These are phyloP conservation scores for Dacryopinax spathularia DNA, from an alignment of 768 basidiomycete genomes.

Conservation along the genomic window DNA sequence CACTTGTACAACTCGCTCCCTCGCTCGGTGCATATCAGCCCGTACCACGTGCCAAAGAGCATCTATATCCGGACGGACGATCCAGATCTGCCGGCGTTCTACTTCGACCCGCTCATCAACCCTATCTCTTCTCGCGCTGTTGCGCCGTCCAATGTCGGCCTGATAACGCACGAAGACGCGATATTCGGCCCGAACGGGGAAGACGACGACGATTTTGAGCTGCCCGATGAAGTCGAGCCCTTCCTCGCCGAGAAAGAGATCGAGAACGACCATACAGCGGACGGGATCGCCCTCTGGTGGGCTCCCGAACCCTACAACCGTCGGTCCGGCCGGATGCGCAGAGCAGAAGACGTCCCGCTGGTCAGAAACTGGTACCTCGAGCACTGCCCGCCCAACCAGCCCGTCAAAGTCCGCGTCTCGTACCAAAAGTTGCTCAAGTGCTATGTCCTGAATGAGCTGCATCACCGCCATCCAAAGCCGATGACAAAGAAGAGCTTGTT, in stretches of 20 bases:
- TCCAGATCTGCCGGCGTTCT: constrained; percentile 97
- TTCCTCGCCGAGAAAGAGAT: constrained; percentile 68
- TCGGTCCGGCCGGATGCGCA: constrained; percentile 79
- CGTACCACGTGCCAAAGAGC: constrained; percentile 89
- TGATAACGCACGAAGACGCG: constrained; percentile 79
- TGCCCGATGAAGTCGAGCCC: constrained; percentile 62
- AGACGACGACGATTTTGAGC: constrained; percentile 76
- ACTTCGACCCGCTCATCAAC: constrained; percentile 97
- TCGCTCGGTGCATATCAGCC: constrained; percentile 79
- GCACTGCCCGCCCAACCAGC: constrained; percentile 89
- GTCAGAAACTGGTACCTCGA: constrained; percentile 99
- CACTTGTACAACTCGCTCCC: constrained; percentile 97
- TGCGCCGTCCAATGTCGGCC: constrained; percentile 63
- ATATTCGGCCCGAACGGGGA: constrained; percentile 78
- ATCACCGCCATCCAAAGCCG: constrained; percentile 78
- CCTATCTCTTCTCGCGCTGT: constrained; percentile 87
- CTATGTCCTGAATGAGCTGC: constrained; percentile 88
- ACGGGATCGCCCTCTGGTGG: constrained; percentile 97
- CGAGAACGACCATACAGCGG: constrained; percentile 84
- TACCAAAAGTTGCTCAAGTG: constrained; percentile 97
- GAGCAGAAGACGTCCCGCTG: constrained; percentile 88
- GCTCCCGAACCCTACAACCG: constrained; percentile 91
- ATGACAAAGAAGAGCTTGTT: constrained; percentile 98
- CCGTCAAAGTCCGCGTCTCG: constrained; percentile 96
- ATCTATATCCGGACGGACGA: constrained; percentile 99